Evolutionary conservation across 345 rosid species (phyloP).

Genomic region (Lumnitzera racemosa): DNA sequence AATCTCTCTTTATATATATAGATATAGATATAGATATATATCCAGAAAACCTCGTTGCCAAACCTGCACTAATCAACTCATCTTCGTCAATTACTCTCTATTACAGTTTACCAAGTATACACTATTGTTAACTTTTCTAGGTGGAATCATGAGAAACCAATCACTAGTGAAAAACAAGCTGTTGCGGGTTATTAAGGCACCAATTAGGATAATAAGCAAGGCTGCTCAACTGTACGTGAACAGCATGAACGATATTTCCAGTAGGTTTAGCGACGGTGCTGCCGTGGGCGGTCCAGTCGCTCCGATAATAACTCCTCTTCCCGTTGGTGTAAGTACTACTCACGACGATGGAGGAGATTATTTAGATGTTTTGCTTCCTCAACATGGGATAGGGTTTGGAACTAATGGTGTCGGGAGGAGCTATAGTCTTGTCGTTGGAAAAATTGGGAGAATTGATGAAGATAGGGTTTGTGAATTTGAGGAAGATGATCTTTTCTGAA

Average conservation of each 20-base stretch:
- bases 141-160: not conserved
- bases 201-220: conserved; percentile 2
- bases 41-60: too few species aligned
- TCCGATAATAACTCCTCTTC: not conserved
- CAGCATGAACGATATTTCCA: not conserved
- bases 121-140: not conserved
- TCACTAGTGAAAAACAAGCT: not conserved
- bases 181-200: not conserved
- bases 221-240: not conserved
- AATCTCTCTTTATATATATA: too few species aligned
- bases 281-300: not conserved
- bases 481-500: not conserved
- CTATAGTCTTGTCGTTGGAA: not conserved
- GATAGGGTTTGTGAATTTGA: conserved; percentile 1
- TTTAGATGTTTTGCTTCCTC: too few species aligned
- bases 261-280: not conserved
- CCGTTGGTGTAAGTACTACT: not conserved
- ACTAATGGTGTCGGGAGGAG: not conserved
- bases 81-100: too few species aligned
- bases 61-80: too few species aligned
- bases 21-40: too few species aligned
- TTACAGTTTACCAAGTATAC: not conserved
- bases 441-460: conserved; percentile 5
- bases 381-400: too few species aligned
- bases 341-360: not conserved